Evolutionary conservation across 2,329 filamentous ascomycete species (phyloP).

Genomic region (Colletotrichum costaricense): DNA sequence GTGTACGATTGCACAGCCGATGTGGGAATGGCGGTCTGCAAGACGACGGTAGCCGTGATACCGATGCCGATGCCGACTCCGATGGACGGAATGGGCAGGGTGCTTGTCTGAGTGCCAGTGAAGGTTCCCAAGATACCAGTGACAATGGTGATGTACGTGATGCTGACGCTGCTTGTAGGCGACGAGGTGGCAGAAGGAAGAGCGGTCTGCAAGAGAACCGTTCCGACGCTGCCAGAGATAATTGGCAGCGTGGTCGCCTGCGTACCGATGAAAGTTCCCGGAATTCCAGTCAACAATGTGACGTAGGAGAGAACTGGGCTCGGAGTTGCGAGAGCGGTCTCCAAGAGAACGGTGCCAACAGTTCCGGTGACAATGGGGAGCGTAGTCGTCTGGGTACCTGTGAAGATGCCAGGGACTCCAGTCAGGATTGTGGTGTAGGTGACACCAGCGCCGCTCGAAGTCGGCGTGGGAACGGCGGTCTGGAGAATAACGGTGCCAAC

Average conservation of each 20-base stretch:
- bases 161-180: background rate
- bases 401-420: conserved; percentile 1
- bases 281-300: conserved; percentile 1
- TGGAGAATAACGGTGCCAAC: conserved; percentile 12
- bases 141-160: conserved; percentile 8
- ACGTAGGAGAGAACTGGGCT: background rate
- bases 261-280: conserved; percentile 1
- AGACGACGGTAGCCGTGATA: background rate
- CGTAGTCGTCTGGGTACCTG: conserved; percentile 11
- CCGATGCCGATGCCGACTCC: background rate
- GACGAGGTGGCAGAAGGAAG: background rate
- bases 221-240: background rate
- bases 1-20: background rate
- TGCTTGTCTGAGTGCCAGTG: background rate
- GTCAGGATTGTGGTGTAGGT: conserved; percentile 6
- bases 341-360: conserved; percentile 10
- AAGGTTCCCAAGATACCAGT: conserved; percentile 9
- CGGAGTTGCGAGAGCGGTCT: conserved; percentile 11
- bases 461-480: conserved; percentile 1
- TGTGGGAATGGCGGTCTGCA: background rate
- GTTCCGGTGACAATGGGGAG: background rate
- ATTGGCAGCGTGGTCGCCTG: background rate
- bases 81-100: background rate
- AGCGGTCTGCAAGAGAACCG: conserved; percentile 13
- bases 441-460: background rate